Conservation (phyloP, 805 yeast genomes). For the Hanseniaspora occidentalis region DNA sequence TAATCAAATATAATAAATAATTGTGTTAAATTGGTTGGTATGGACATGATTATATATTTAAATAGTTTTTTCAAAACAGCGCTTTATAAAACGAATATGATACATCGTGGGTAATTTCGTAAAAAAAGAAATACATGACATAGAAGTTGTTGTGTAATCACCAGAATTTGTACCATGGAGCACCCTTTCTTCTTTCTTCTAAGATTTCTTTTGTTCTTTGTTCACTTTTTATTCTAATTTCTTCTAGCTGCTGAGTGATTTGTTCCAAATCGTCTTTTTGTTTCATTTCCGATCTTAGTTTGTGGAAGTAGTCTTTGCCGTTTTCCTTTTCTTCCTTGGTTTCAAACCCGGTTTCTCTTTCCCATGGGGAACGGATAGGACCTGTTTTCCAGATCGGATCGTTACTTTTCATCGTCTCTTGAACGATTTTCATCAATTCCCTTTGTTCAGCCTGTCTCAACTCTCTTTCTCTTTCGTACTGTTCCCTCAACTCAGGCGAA, state of each 20-base stretch:
- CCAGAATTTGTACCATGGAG: constrained; percentile 22
- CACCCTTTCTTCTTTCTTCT: constrained; percentile 18
- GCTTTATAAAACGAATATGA: too few relatives aligned
- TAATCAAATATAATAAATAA: not conserved
- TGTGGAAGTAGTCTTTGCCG: constrained; percentile 32
- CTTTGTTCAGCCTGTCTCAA: constrained; percentile 57
- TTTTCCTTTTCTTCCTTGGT: constrained; percentile 30
- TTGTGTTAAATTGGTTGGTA: not conserved
- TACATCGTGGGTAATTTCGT: too few relatives aligned
- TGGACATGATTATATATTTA: constrained; percentile 2
- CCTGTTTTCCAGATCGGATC: constrained; percentile 84
- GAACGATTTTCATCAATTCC: constrained; percentile 54
- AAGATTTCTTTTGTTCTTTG: constrained; percentile 24
- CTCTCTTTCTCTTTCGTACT: constrained; percentile 53
- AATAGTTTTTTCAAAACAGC: too few relatives aligned
- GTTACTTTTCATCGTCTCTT: constrained; percentile 48
- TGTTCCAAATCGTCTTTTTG: constrained; percentile 23
- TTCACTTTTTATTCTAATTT: constrained; percentile 28
- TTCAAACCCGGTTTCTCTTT: constrained; percentile 19
- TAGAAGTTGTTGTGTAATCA: constrained; percentile 6
- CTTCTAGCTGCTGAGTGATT: constrained; percentile 27
- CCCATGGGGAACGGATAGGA: constrained; percentile 57
- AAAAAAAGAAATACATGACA: too few relatives aligned
- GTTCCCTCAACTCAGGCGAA: constrained; percentile 73
- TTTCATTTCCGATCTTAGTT: constrained; percentile 24